Evolutionary conservation across 371 early-diverging fungal species (phyloP), one percentile per base, ranked within the genome.

Genomic region (Syncephalastrum sp.): DNA sequence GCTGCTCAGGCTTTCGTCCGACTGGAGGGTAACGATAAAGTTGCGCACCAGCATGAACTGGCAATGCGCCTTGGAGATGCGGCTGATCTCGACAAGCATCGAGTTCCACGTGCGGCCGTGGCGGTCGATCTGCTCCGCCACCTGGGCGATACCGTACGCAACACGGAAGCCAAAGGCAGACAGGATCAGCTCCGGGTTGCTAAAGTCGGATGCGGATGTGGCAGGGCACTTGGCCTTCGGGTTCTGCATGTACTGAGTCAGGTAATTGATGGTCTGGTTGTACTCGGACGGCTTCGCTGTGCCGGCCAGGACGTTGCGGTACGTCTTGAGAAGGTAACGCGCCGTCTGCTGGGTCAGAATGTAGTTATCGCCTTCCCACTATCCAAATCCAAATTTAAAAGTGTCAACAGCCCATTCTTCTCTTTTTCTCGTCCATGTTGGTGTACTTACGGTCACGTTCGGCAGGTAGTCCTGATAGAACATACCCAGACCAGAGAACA

Each of bases 291-390:
- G 70, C 51, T 69, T 70, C 6, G 67, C 70, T 70, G 81, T 82
- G 61, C 82, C 83, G 43, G 82, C 77, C 33, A 66, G 66, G 0
- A 85, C 68, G 19, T 68, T 73, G 54, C 74, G 77, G 56, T 76
- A 70, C 23, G 83, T 78, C 63, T 85, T 87, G 52, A 89, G 60
- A 19, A 90, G 67, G 57, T 85, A 89, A 21, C 86, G 85, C 6
- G 84, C 76, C 12, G 85, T 85, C 76, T 91, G 91, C 63, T 88
- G 90, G n/a, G 87, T 82, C 57, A 91, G 58, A 14, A 91, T 76
- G 53, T 82, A 88, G 69, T 90, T 90, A 57, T 91, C 91, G 42
- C 91, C 91, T 68, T 91, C 91, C 82, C 82, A 83, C 70, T 72
- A 45, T 6, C 27, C 12, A 19, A 33, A 29, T 1, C 4, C 12